Percentiles rank a stretch among this genome's conserved stretches.
phyloP scores from a whole-genome alignment of 129 eudicot species.

The Erigeron canadensis region DNA sequence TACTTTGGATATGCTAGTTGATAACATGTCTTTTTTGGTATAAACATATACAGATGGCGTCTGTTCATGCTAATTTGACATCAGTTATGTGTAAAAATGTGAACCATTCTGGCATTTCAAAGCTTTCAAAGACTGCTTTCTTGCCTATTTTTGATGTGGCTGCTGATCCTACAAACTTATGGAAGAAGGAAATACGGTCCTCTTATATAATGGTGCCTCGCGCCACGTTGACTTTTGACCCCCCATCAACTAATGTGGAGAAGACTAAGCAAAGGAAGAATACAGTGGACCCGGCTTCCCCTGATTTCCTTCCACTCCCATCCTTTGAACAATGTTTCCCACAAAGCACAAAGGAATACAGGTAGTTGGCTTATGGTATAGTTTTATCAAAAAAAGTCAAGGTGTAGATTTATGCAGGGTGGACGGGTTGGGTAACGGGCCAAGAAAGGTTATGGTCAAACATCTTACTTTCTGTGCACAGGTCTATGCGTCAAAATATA shows the following conservation, averaged over 20 bases:
- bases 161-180: slow-evolving; percentile 32
- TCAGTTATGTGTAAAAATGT: slow-evolving; percentile 60
- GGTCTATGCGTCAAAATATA: no score
- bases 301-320: slow-evolving; percentile 95
- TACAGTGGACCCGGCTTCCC: slow-evolving; percentile 86
- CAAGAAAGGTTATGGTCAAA: background rate
- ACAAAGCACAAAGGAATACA: slow-evolving; percentile 80
- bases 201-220: slow-evolving; percentile 41
- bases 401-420: background rate
- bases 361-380: slow-evolving; percentile 28
- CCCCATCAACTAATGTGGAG: slow-evolving; percentile 51
- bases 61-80: slow-evolving; percentile 66
- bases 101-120: slow-evolving; percentile 38
- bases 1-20: background rate
- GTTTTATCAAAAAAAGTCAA: background rate
- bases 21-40: background rate
- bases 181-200: slow-evolving; percentile 45
- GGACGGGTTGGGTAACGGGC: background rate
- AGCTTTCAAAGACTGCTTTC: slow-evolving; percentile 57
- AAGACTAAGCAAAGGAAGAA: slow-evolving; percentile 59
- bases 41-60: slow-evolving; percentile 57
- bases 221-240: slow-evolving; percentile 91
- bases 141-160: slow-evolving; percentile 59
- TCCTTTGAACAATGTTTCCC: slow-evolving; percentile 96
- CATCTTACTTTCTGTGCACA: no score